Base-by-base conservation (phyloP, 2,329 filamentous ascomycete genomes). In the Aureobasidium pullulans region DNA sequence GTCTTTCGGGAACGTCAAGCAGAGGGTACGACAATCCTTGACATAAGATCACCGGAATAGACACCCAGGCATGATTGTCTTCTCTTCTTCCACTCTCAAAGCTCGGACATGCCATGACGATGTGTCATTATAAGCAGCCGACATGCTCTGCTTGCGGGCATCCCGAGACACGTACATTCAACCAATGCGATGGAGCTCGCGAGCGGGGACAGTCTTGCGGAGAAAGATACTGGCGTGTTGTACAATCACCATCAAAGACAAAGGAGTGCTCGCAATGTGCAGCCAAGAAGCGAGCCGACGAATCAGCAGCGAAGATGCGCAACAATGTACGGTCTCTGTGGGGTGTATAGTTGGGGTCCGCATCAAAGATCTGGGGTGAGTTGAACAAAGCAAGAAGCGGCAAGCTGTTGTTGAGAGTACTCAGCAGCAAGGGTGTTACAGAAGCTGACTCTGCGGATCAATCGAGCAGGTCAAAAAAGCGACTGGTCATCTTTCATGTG, bases 401-500 rank as follows among this genome's bases (percentile, higher is more conserved):
- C 29, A 37, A 56, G 52, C 13, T 46, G 52, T 56, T 43, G 52
- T 56, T 43, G 52, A 56, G 52, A 44, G n/a, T 19, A 31, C 52
- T 56, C 52, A 56, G 52, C 52, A 56, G 52, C n/a, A 56, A 28
- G 8, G 16, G 40, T 36, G 31, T 7, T 28, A 28, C 40, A 16
- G 7, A n/a, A 34, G 50, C 50, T 54, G 50, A 54, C 50, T 54
- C 9, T 54, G 28, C 39, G n/a, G 28, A 43, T 34, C 29, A 40
- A 56, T 56, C 52, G 40, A 44, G 31, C 39, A 46, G 23, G 39
- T 9, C 11, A 3, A 6, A 44, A 44, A 56, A 44, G 3, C 16
- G 52, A 56, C 40, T n/a, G n/a, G 16, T 56, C 52, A 56, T 28
- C 19, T 56, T 56, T 29, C 13, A 29, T 23, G 9, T 56, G 16